Evolutionary conservation across 2,329 filamentous ascomycete genomes (phyloP), one percentile per base, ranked within the genome.

Genomic region (Pestalotiopsis sp.): DNA sequence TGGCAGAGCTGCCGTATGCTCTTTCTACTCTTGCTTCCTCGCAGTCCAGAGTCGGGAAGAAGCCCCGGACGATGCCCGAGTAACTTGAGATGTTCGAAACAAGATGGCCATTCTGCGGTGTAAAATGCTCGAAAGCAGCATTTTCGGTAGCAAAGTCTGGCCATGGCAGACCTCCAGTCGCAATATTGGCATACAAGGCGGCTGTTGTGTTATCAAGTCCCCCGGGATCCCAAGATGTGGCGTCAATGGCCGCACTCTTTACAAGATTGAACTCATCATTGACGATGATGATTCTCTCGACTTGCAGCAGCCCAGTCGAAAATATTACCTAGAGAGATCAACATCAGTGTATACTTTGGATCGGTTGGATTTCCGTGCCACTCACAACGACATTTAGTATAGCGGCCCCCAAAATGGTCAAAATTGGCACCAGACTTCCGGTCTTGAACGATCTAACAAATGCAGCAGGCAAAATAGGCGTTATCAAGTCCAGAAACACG

Each of bases 401-500:
- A 7, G 65, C 13, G 3, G 36, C 56, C 7, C 62, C 39, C 0
- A 14, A 13, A n/a, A 68, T 57, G 7, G 67, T 61, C 3, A 66
- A 20, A 1, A 62, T n/a, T 27, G 68, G 57, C 7, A 66, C 57
- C n/a, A 27, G 39, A 36, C 56, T 27, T 17, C 58, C 38, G 17
- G 23, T 17, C 23, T 31, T 58, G 1, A 52, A 45, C 2, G 41
- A 36, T 4, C 27, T 63, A 12, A 31, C 38, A 17, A 66, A 17
- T 20, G 60, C 41, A 12, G 25, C 38, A 12, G 41, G 52, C 52
- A 45, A 57, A 25, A 31, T 27, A 9, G 64, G 63, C 6, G 65
- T 59, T 14, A 69, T 13, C 2, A 66, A 31, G 12, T 69, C 68
- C 9, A 69, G n/a, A 4, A 69, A 36, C 11, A 69, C 2, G 1